Conservation (phyloP, 306 rosid species). For the Citrullus colocynthis region DNA sequence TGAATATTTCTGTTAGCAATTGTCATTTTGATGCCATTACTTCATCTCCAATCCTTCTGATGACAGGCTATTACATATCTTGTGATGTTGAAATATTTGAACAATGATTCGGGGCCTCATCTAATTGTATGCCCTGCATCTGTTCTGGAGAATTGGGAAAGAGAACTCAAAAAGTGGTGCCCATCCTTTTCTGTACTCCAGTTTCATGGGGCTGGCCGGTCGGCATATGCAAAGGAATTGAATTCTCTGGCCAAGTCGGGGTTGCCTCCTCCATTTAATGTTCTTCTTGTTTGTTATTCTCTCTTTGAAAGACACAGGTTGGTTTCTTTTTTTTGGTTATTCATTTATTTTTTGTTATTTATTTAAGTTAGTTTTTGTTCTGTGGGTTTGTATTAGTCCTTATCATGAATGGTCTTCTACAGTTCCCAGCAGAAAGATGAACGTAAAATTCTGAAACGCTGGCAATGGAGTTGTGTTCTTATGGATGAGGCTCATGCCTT, state of each 20-base stretch:
- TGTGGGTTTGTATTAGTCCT: conserved; percentile 10
- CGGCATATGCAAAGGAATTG: conserved; percentile 73
- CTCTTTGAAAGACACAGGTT: conserved; percentile 98
- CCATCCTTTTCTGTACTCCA: conserved; percentile 78
- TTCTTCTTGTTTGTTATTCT: conserved; percentile 93
- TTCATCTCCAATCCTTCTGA: not conserved
- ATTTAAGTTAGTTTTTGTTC: not conserved
- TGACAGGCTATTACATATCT: conserved; percentile 83
- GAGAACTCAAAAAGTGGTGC: conserved; percentile 89
- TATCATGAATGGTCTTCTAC: conserved; percentile 25
- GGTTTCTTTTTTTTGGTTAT: not conserved
- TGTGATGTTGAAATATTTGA: conserved; percentile 61
- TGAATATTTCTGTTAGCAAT: not conserved
- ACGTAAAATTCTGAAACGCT: conserved; percentile 79
- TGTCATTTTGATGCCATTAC: not conserved
- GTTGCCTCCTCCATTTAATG: conserved; percentile 83
- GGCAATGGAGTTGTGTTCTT: conserved; percentile 95
- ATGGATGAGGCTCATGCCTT: conserved; percentile 99
- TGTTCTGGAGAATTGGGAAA: conserved; percentile 97
- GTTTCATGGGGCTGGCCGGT: conserved; percentile 69
- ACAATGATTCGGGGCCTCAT: conserved; percentile 90
- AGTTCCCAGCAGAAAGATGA: conserved; percentile 97
- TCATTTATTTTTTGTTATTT: not conserved
- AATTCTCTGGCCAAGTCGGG: conserved; percentile 68
- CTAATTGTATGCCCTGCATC: conserved; percentile 98